Conservation (phyloP, 2,329 filamentous ascomycete genomes). For the Xylariaceae sp. region DNA sequence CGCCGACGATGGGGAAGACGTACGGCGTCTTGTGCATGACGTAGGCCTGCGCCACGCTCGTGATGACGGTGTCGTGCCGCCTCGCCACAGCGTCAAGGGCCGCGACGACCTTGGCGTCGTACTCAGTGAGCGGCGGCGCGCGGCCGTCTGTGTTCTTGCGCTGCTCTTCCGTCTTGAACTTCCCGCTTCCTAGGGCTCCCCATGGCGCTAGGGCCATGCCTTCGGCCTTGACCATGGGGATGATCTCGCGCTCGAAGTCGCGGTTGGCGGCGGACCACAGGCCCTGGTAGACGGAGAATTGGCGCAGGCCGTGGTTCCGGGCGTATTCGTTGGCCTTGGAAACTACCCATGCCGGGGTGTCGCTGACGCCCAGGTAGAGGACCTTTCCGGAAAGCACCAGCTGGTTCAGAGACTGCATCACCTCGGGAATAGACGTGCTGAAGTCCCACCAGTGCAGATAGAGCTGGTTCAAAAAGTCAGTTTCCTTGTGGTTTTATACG, state of each 20-base stretch:
- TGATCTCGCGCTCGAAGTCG: constrained; percentile 66
- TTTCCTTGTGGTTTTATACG: neutral
- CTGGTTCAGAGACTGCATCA: constrained; percentile 65
- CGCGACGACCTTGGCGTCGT: constrained; percentile 51
- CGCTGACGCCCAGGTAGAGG: constrained; percentile 62
- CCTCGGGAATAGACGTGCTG: constrained; percentile 58
- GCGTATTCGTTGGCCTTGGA: constrained; percentile 66
- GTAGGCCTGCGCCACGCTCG: constrained; percentile 54
- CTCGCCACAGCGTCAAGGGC: constrained; percentile 58
- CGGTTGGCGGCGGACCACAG: constrained; percentile 58
- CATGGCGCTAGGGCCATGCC: constrained; percentile 60
- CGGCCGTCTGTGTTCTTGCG: constrained; percentile 44
- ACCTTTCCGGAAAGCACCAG: constrained; percentile 60
- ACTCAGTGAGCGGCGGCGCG: constrained; percentile 41
- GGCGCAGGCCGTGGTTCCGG: constrained; percentile 62
- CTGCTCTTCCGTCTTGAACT: constrained; percentile 43
- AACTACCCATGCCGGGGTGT: constrained; percentile 67
- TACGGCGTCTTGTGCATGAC: constrained; percentile 48
- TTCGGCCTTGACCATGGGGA: constrained; percentile 60
- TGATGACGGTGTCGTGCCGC: constrained; percentile 53
- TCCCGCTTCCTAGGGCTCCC: constrained; percentile 54
- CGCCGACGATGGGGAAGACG: constrained; percentile 52
- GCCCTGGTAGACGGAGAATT: constrained; percentile 67
- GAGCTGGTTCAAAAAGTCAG: constrained; percentile 37
- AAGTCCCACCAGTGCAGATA: constrained; percentile 67